Evolutionary conservation across 768 basidiomycete species (phyloP), one percentile per base, ranked within the genome.

Genomic region (Rhizopogon roseolus): DNA sequence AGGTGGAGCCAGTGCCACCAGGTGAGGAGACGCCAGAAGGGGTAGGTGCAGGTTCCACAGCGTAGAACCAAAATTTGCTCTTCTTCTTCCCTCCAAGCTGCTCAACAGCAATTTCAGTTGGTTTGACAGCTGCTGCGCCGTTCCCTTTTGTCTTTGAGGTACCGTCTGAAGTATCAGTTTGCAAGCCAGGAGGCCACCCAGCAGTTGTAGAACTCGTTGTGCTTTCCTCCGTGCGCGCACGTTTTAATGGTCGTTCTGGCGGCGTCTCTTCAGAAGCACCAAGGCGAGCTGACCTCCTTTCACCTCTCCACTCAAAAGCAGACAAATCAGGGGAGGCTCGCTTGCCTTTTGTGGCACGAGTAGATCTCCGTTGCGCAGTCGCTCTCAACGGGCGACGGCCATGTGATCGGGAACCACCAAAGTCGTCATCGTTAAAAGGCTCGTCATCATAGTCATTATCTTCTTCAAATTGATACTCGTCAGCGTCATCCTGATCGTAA

Each of bases 21-120:
- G 61, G 60, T 52, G 58, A 62, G 63, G n/a, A 48, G 29, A 48
- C 48, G 25, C 42, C 54, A 36, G 60, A 16, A 11, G 71, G 58
- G 25, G 70, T 73, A 7, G 78, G 67, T 41, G 80, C 62, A 1
- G 89, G 86, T 60, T 93, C 90, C 25, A 93, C 88, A 17, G 90
- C 90, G 58, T 93, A 93, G 41, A 87, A 86, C 90, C 90, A 91
- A 66, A 85, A 92, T 63, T 88, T 91, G 64, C 90, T 92, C 67
- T 79, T 84, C 73, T 89, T 92, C 73, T 86, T 90, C 56, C 90
- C 89, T 34, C 81, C 82, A 22, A 90, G 76, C 55, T 85, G 79
- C 54, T 90, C 90, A 64, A 90, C 58, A n/a, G 86, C 86, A 41
- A 84, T 73, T 64, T 93, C 89, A 36, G 76, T 84, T 13, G 86